These are phyloP conservation scores for Globisporangium nagaii DNA, from an alignment of 352 stramenopile genomes.

Conservation along the genomic window DNA sequence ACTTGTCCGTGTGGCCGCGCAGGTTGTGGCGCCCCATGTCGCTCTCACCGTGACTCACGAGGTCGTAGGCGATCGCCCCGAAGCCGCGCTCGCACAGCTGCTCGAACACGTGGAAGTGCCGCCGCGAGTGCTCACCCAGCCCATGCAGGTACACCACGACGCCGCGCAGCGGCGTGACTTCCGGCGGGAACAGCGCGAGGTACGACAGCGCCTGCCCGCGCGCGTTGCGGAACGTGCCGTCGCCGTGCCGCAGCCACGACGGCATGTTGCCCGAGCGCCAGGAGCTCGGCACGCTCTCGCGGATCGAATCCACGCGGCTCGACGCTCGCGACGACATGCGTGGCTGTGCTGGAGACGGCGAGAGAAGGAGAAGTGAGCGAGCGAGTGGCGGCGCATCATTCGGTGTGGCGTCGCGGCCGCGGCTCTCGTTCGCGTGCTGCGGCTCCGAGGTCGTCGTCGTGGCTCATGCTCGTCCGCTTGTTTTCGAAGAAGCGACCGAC, in stretches of 20 bases:
- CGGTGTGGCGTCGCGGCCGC: no score
- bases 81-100: constrained; percentile 9
- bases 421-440: no score
- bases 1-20: constrained; percentile 2
- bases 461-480: no score
- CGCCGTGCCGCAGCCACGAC: not conserved
- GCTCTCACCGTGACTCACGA: constrained; percentile 14
- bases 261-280: not conserved
- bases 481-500: no score
- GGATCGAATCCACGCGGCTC: not conserved
- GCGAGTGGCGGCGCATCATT: no score
- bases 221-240: constrained; percentile 10
- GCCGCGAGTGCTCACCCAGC: constrained; percentile 8
- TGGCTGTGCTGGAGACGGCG: no score
- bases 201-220: constrained; percentile 13
- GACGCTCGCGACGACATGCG: not conserved
- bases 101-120: constrained; percentile 11
- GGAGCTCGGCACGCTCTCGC: constrained; percentile 4
- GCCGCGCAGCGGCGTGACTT: constrained; percentile 12
- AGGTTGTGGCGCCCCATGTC: not conserved
- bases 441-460: no score
- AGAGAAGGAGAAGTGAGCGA: no score
- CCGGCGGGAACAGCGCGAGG: constrained; percentile 10
- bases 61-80: constrained; percentile 13
- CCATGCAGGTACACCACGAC: constrained; percentile 22